Base-by-base conservation (phyloP, 805 yeast genomes). In the Suhomyces prunicola region DNA sequence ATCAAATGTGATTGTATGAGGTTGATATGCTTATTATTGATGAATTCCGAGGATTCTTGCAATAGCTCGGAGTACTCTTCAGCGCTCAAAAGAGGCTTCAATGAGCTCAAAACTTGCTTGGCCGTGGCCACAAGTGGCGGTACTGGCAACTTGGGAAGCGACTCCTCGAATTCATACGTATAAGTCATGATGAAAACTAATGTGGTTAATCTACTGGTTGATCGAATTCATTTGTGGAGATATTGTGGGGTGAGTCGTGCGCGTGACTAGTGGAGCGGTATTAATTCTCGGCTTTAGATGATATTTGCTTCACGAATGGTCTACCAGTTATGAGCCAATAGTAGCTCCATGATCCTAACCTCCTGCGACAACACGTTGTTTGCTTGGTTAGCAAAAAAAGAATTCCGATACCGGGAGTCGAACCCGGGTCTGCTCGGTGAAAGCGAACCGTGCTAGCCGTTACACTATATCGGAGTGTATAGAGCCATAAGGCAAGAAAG, bases 401-500 rank as follows among this genome's bases (percentile, higher is more conserved):
- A 10, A 54, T 80, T 84, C 88, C 88, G 87, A 82, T 83, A 78
- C 89, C 87, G 88, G 88, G 88, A 83, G 87, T 84, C 87, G 89
- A 84, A 84, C 88, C 88, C 88, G 87, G 85, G 83, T 78, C 74
- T 84, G 86, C 87, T 82, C 88, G 87, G 88, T 84, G 87, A 84
- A 84, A 84, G 87, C 87, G 87, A 82, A 81, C 86, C 86, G 84
- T 84, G 87, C 83, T 84, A 83, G 56, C 54, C 57, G 57, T 54
- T 54, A 54, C 57, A 54, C 57, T 54, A 54, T 54, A 54, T 51
- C 57, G 57, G 57, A 54, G 9, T 33, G 6, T 19, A 19, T 19
- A n/a, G n/a, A n/a, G n/a, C n/a, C n/a, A n/a, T n/a, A n/a, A n/a
- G n/a, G n/a, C n/a, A n/a, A n/a, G n/a, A n/a, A n/a, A n/a, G n/a